These are phyloP conservation scores for Cladosporium sp. DNA, from an alignment of 2,329 filamentous ascomycete genomes.

Conservation along the genomic window DNA sequence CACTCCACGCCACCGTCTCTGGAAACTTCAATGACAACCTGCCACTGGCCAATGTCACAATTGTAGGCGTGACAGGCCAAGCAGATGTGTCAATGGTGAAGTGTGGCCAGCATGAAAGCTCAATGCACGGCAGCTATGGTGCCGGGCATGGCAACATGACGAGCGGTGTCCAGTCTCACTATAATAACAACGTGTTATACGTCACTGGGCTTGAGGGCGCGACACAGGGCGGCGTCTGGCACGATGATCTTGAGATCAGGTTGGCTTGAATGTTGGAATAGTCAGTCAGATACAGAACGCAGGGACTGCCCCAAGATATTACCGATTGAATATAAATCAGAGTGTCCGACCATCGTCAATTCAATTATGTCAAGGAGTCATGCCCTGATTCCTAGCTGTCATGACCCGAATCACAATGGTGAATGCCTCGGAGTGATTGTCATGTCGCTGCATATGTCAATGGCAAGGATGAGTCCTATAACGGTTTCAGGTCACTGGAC, in stretches of 20 bases:
- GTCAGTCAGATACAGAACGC: not conserved
- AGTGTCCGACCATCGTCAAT: too few species aligned
- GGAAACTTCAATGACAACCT: constrained; percentile 20
- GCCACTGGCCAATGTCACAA: constrained; percentile 27
- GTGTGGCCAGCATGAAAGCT: not conserved
- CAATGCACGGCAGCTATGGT: not conserved
- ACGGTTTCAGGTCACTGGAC: too few species aligned
- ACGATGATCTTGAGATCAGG: constrained; percentile 12
- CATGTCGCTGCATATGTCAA: too few species aligned
- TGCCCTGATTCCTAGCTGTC: too few species aligned
- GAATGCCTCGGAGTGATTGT: too few species aligned
- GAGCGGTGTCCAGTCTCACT: constrained; percentile 9
- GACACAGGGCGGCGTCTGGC: constrained; percentile 18
- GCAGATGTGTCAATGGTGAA: not conserved
- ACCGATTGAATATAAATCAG: too few species aligned
- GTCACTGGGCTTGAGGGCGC: constrained; percentile 16
- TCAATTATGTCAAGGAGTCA: too few species aligned
- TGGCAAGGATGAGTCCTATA: too few species aligned
- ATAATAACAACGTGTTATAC: constrained; percentile 15
- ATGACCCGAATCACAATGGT: too few species aligned
- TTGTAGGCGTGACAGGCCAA: constrained; percentile 18
- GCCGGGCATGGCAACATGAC: not conserved
- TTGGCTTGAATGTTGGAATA: not conserved
- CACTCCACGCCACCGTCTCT: constrained; percentile 19
- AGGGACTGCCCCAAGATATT: too few species aligned